Evolutionary conservation across 2,329 filamentous ascomycete genomes (phyloP).

Genomic region (Trichoderma pleuroti): DNA sequence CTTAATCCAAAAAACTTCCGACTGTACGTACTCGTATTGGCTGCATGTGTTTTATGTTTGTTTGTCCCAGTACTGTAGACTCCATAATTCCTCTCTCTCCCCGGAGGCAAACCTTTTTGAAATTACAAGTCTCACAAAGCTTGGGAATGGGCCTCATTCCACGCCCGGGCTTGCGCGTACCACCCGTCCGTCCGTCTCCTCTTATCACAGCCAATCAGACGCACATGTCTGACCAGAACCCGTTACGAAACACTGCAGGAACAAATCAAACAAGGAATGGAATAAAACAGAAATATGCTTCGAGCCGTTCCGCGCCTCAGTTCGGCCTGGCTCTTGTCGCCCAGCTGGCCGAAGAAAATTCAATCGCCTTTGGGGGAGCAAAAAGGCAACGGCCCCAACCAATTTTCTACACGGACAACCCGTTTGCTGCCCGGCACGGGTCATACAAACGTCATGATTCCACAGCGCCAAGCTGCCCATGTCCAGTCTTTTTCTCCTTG

Average conservation of each 20-base stretch:
- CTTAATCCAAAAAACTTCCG: background rate
- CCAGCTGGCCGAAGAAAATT: background rate
- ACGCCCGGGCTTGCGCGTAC: background rate
- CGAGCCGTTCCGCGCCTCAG: constrained; percentile 12
- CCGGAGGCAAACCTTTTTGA: background rate
- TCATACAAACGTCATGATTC: constrained; percentile 17
- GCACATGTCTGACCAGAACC: background rate
- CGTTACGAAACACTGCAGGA: background rate
- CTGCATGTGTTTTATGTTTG: background rate
- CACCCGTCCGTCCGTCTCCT: background rate
- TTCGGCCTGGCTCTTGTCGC: background rate
- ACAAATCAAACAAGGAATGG: background rate
- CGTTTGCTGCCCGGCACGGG: background rate
- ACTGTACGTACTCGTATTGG: background rate
- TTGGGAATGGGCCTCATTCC: constrained; percentile 12
- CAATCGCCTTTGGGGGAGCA: background rate
- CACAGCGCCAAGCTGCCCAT: background rate
- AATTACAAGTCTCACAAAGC: constrained; percentile 1
- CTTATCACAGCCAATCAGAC: constrained; percentile 8
- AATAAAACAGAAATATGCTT: constrained; percentile 6
- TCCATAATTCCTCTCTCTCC: background rate
- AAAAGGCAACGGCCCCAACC: background rate
- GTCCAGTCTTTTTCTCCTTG: background rate
- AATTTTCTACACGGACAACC: background rate
- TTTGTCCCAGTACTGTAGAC: background rate